Conservation (phyloP, 768 basidiomycete species). For the Lentinus brumalis region DNA sequence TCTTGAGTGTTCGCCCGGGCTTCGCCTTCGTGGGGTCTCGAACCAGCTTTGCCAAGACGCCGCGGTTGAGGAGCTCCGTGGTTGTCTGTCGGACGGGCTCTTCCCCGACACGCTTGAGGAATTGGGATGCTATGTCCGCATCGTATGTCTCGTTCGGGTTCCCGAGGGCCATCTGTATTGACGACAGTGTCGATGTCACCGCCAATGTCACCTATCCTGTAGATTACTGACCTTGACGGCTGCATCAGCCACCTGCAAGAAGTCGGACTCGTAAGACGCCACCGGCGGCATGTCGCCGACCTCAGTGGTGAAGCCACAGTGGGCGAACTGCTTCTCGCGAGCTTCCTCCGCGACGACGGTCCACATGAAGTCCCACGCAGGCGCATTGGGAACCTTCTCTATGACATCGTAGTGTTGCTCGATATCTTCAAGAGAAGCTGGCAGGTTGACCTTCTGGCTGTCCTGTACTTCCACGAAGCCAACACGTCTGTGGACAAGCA, state of each 20-base stretch:
- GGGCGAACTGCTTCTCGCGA: slow-evolving; percentile 68
- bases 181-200: background rate
- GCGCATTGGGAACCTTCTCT: slow-evolving; percentile 43
- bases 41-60: slow-evolving; percentile 66
- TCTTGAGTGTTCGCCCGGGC: slow-evolving; percentile 76
- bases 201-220: background rate
- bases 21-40: slow-evolving; percentile 61
- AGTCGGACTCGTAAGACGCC: slow-evolving; percentile 36
- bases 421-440: slow-evolving; percentile 47
- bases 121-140: slow-evolving; percentile 51
- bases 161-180: slow-evolving; percentile 71
- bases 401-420: slow-evolving; percentile 49
- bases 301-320: slow-evolving; percentile 53
- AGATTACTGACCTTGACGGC: slow-evolving; percentile 61
- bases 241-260: slow-evolving; percentile 60
- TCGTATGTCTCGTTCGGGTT: slow-evolving; percentile 73
- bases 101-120: slow-evolving; percentile 62
- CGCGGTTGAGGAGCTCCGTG: slow-evolving; percentile 60
- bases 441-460: slow-evolving; percentile 38
- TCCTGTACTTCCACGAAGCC: slow-evolving; percentile 55
- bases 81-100: slow-evolving; percentile 56
- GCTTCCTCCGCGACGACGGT: slow-evolving; percentile 70
- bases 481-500: slow-evolving; percentile 50
- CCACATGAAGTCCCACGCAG: slow-evolving; percentile 77
- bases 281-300: slow-evolving; percentile 40